phyloP scores from a whole-genome alignment of 2,329 filamentous ascomycete genomes.

The Penicillium sp. region DNA sequence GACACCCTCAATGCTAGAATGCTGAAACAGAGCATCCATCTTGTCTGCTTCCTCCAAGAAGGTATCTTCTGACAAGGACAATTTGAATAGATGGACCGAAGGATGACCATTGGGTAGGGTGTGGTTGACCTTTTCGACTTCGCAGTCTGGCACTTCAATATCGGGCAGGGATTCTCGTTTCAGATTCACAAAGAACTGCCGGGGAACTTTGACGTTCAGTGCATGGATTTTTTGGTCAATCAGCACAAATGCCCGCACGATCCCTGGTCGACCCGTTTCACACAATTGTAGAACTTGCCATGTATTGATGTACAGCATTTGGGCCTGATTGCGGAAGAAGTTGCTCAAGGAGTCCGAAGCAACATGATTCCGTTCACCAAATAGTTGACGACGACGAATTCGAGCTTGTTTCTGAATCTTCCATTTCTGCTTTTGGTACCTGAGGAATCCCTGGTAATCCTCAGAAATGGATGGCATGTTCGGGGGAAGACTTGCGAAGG shows the following conservation, averaged over 20 bases:
- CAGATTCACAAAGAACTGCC: conserved; percentile 87
- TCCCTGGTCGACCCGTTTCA: conserved; percentile 76
- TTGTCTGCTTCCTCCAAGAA: conserved; percentile 84
- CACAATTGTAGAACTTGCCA: conserved; percentile 93
- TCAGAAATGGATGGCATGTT: conserved; percentile 80
- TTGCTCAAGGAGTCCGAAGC: conserved; percentile 61
- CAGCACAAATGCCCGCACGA: conserved; percentile 83
- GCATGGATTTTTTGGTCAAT: conserved; percentile 90
- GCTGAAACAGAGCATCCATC: conserved; percentile 78
- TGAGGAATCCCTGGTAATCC: conserved; percentile 82
- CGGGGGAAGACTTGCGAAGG: conserved; percentile 76
- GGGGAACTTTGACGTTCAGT: conserved; percentile 82
- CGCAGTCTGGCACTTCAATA: conserved; percentile 79
- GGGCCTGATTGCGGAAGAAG: conserved; percentile 87
- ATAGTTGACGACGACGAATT: conserved; percentile 79
- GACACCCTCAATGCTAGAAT: conserved; percentile 92
- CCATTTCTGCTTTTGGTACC: conserved; percentile 98
- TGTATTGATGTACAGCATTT: conserved; percentile 82
- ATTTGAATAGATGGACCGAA: conserved; percentile 89
- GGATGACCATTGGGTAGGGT: conserved; percentile 93
- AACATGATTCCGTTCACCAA: conserved; percentile 73
- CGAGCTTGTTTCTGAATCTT: conserved; percentile 93
- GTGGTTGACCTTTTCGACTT: conserved; percentile 88
- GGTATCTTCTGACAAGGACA: conserved; percentile 82
- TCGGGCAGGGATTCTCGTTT: conserved; percentile 84